A percentile compares a stretch with the other conserved stretches of the same genome.
phyloP scores from a whole-genome alignment of 345 rosid species.

The Fremontodendron californicum region DNA sequence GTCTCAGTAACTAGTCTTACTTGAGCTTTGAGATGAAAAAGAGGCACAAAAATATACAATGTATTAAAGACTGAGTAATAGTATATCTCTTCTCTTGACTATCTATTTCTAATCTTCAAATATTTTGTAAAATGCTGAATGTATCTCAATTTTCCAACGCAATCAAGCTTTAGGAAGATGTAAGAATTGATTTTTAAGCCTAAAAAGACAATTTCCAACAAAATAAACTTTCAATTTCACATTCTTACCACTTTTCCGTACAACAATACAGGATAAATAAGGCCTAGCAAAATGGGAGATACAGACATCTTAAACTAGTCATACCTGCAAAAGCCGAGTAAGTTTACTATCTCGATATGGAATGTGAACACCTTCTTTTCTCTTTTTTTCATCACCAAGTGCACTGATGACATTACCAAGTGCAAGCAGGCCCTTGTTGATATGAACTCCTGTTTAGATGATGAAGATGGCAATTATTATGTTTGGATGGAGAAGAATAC shows the following conservation, averaged over 20 bases:
- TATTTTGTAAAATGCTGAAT: not conserved
- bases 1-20: too few relatives aligned
- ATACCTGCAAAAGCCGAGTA: constrained; percentile 94
- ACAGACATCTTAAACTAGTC: not conserved
- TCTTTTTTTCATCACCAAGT: constrained; percentile 95
- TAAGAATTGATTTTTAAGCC: not conserved
- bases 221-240: not conserved
- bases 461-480: constrained; percentile 19
- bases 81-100: not conserved
- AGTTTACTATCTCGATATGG: constrained; percentile 99
- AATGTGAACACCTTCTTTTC: constrained; percentile 89
- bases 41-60: not conserved
- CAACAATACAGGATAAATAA: not conserved
- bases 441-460: constrained; percentile 75
- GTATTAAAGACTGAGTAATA: not conserved
- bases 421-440: constrained; percentile 96
- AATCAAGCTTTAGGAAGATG: not conserved
- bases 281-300: not conserved
- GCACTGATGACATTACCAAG: constrained; percentile 99
- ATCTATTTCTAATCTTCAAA: not conserved
- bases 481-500: constrained; percentile 14
- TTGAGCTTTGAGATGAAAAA: not conserved
- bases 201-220: not conserved
- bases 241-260: not conserved
- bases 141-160: not conserved